Percentiles rank a stretch among this genome's conserved stretches.
These are phyloP conservation scores for Beauveria varroae DNA, from an alignment of 2,329 filamentous ascomycete genomes.

Conservation along the genomic window DNA sequence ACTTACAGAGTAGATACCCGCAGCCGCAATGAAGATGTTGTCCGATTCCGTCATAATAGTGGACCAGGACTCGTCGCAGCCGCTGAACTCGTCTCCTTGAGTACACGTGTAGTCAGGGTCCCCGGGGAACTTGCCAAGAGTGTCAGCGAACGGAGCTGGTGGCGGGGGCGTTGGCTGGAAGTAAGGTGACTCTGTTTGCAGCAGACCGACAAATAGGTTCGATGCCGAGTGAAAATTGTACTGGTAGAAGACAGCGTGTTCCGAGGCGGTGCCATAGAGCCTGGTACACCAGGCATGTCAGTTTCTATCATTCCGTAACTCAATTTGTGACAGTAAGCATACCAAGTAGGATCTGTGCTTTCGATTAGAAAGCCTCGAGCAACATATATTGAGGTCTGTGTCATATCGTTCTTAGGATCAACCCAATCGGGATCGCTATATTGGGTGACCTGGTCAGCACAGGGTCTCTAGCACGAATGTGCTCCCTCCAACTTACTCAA, in stretches of 20 bases:
- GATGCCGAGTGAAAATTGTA: constrained; percentile 40
- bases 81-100: constrained; percentile 5
- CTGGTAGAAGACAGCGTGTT: constrained; percentile 44
- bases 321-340: neutral
- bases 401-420: constrained; percentile 10
- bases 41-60: constrained; percentile 13
- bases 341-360: constrained; percentile 8
- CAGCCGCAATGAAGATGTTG: constrained; percentile 18
- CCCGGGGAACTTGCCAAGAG: constrained; percentile 1
- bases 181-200: constrained; percentile 63
- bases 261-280: constrained; percentile 25
- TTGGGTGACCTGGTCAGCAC: neutral
- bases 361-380: constrained; percentile 17
- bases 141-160: constrained; percentile 15
- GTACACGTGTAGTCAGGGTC: neutral
- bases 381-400: constrained; percentile 14
- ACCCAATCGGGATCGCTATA: constrained; percentile 8
- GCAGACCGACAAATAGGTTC: constrained; percentile 48
- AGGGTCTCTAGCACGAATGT: neutral
- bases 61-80: constrained; percentile 20
- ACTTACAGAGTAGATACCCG: constrained; percentile 18
- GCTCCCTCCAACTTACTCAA: constrained; percentile 12
- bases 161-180: constrained; percentile 35
- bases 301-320: constrained; percentile 12
- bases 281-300: constrained; percentile 27